Percentiles rank a stretch among this genome's conserved stretches.
Evolutionary conservation across 345 rosid genomes (phyloP).

Genomic region (Pistacia vera): DNA sequence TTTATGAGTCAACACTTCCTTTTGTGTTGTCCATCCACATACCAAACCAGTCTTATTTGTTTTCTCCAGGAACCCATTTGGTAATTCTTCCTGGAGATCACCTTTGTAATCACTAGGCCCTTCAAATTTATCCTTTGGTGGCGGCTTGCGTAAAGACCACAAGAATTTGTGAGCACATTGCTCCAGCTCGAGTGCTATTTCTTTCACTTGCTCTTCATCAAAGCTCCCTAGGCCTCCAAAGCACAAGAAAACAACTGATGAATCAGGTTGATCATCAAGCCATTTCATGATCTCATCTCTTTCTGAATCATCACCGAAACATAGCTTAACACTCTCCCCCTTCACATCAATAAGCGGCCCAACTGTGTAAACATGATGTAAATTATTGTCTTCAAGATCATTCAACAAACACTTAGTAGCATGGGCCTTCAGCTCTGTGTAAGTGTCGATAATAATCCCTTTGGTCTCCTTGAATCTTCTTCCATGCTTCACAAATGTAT

Average conservation of each 20-base stretch:
- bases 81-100: not conserved
- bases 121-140: not conserved
- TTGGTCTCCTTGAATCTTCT: not conserved
- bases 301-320: not conserved
- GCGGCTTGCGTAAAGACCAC: slow-evolving; percentile 11
- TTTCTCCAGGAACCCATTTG: slow-evolving; percentile 18
- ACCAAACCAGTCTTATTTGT: slow-evolving; percentile 9
- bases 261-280: slow-evolving; percentile 35
- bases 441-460: not conserved
- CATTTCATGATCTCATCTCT: slow-evolving; percentile 18
- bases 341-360: slow-evolving; percentile 7
- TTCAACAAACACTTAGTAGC: not conserved
- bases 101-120: not conserved
- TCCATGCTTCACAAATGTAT: not conserved
- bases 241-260: slow-evolving; percentile 38
- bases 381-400: not conserved
- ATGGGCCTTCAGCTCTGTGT: not conserved
- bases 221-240: slow-evolving; percentile 35
- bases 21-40: slow-evolving; percentile 35
- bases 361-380: slow-evolving; percentile 17
- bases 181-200: slow-evolving; percentile 30
- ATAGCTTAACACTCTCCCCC: not conserved
- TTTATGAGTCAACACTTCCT: slow-evolving; percentile 11
- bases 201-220: slow-evolving; percentile 12
- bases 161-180: slow-evolving; percentile 24